Conservation (phyloP, 179 eudicot species). For the Actinidia arguta region DNA sequence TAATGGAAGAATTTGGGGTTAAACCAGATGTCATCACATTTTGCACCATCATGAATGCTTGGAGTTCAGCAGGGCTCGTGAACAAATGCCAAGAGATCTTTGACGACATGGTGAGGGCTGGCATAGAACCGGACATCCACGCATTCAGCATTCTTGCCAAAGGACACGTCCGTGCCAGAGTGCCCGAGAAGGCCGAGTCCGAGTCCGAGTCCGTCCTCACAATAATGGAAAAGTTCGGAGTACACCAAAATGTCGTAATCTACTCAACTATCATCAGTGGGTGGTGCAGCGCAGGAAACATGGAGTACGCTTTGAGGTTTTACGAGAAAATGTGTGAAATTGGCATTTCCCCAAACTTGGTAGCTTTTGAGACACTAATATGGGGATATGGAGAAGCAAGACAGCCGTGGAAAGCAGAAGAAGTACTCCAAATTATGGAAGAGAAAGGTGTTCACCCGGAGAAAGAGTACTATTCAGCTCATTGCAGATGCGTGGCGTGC, state of each 20-base stretch:
- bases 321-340: constrained; percentile 70
- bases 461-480: constrained; percentile 58
- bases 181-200: constrained; percentile 78
- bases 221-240: constrained; percentile 54
- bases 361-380: constrained; percentile 80
- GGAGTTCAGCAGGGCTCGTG: constrained; percentile 94
- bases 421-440: constrained; percentile 63
- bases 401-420: constrained; percentile 94
- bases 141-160: constrained; percentile 94
- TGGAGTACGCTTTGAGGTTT: constrained; percentile 69
- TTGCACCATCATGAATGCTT: constrained; percentile 95
- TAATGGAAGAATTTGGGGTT: constrained; percentile 86
- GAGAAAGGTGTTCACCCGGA: constrained; percentile 55
- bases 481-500: constrained; percentile 88
- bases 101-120: constrained; percentile 75
- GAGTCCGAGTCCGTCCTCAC: constrained; percentile 54
- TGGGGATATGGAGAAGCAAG: constrained; percentile 95
- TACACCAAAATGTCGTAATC: constrained; percentile 74
- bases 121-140: constrained; percentile 80
- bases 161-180: constrained; percentile 83
- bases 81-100: constrained; percentile 78
- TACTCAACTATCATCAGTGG: constrained; percentile 93
- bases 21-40: constrained; percentile 94
- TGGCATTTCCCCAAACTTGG: constrained; percentile 76
- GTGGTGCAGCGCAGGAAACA: constrained; percentile 89